phyloP scores from a whole-genome alignment of 1,284 basidiomycete species.

The Afroboletus lepidellus region DNA sequence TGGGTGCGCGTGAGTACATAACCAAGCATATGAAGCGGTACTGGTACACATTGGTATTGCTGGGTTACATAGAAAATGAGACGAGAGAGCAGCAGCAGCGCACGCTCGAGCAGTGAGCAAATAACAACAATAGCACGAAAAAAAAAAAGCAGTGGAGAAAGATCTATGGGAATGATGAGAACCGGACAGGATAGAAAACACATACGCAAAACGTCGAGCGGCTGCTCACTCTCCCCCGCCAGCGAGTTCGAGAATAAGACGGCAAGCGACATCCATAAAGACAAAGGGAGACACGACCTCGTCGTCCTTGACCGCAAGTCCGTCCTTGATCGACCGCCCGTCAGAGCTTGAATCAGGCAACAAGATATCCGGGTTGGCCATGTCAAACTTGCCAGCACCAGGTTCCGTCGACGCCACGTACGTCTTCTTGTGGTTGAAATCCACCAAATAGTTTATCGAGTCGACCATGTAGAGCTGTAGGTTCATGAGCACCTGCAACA shows the following conservation, averaged over 20 bases:
- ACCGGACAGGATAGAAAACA: conserved; percentile 18
- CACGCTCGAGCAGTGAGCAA: conserved; percentile 9
- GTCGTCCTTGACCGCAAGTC: conserved; percentile 40
- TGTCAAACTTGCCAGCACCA: conserved; percentile 67
- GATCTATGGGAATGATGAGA: conserved; percentile 20
- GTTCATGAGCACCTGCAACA: conserved; percentile 87
- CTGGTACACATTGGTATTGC: conserved; percentile 26
- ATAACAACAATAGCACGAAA: conserved; percentile 11
- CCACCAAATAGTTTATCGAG: conserved; percentile 93
- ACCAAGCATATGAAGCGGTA: conserved; percentile 22
- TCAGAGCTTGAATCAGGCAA: conserved; percentile 50
- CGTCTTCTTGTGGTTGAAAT: conserved; percentile 96
- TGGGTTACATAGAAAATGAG: conserved; percentile 7
- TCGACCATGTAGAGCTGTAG: conserved; percentile 96
- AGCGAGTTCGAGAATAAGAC: conserved; percentile 76
- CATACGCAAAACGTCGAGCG: not conserved
- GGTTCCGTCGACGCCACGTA: conserved; percentile 66
- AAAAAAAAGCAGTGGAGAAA: conserved; percentile 11
- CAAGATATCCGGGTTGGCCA: conserved; percentile 49
- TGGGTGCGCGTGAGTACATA: conserved; percentile 16
- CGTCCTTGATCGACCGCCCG: conserved; percentile 37
- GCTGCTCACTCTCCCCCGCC: conserved; percentile 50
- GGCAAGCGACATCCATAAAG: conserved; percentile 94
- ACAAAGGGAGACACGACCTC: conserved; percentile 91
- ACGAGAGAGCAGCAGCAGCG: not conserved